phyloP scores from a whole-genome alignment of 306 rosid species.

The Quercus gilva region DNA sequence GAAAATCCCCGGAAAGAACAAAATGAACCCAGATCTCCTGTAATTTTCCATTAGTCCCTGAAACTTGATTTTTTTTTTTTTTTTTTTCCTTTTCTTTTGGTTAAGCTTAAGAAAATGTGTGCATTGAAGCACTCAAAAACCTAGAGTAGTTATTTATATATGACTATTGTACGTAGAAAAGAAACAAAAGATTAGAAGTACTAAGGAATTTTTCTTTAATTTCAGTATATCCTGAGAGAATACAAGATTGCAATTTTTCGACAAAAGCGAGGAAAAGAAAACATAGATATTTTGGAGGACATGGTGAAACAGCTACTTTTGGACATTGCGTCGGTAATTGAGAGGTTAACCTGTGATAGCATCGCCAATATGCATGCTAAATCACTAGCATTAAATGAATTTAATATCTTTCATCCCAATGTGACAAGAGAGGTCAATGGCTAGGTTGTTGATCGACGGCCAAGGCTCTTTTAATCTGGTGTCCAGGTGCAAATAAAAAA shows the following conservation, averaged over 20 bases:
- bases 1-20: constrained; percentile 38
- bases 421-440: too few species aligned
- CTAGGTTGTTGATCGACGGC: too few species aligned
- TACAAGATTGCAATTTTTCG: constrained; percentile 25
- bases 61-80: background rate
- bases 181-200: constrained; percentile 14
- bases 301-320: constrained; percentile 29
- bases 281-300: constrained; percentile 14
- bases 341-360: constrained; percentile 29
- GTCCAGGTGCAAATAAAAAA: too few species aligned
- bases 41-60: constrained; percentile 15
- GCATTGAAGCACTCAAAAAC: constrained; percentile 9
- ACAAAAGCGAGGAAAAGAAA: constrained; percentile 30
- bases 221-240: constrained; percentile 47
- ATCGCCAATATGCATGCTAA: background rate
- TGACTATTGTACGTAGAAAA: background rate
- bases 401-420: background rate
- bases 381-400: background rate
- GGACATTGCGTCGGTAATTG: constrained; percentile 34
- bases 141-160: constrained; percentile 12
- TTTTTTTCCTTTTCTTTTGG: background rate
- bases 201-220: constrained; percentile 18
- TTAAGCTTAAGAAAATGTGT: background rate
- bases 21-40: constrained; percentile 18
- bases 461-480: too few species aligned